Base-by-base conservation (phyloP, 169 alveolate genomes). In the Cryptosporidium sp. region DNA sequence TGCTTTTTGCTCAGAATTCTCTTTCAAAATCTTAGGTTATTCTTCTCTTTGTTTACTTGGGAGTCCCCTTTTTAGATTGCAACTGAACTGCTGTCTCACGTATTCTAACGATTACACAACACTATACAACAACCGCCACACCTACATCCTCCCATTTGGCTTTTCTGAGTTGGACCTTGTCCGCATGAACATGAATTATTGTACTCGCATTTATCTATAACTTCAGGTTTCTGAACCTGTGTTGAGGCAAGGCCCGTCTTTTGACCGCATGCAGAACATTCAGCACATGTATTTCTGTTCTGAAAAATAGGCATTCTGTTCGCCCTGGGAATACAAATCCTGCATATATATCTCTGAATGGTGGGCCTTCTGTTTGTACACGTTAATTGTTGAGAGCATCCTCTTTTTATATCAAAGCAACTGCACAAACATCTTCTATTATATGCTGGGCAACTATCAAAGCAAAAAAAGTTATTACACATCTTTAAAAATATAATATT, bases 311-410 rank as follows among this genome's bases (percentile, higher is more conserved):
- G 41, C 35, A 21, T 26, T 65, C 71, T 26, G 26, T 37, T 37
- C 5, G 14, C 16, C 18, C 71, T 65, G 48, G 71, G 71, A 5
- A 65, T 65, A 37, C 71, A 65, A n/a, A 65, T 65, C 14, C 71
- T 65, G 29, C 71, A 65, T 33, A 65, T 65, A n/a, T 65, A 65
- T 9, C 71, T 65, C 26, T 65, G 71, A n/a, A 65, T 6, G 12
- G 29, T 5, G 1, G 71, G 71, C 31, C 71, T 31, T 33, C 71
- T 65, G 29, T 65, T 21, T 16, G 31, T 3, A 37, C 71, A 65
- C 14, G 8, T 37, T 7, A 31, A 33, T 18, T 33, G 71, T n/a
- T 65, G 71, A 37, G 51, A 33, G 12, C 71, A 65, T 65, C 50
- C 71, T 10, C 71, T 33, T 65, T 29, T 65, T 65, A 31, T 7